These are phyloP conservation scores for Oehlia diaphana DNA, from an alignment of 192 early-diverging fungal genomes.

Conservation along the genomic window DNA sequence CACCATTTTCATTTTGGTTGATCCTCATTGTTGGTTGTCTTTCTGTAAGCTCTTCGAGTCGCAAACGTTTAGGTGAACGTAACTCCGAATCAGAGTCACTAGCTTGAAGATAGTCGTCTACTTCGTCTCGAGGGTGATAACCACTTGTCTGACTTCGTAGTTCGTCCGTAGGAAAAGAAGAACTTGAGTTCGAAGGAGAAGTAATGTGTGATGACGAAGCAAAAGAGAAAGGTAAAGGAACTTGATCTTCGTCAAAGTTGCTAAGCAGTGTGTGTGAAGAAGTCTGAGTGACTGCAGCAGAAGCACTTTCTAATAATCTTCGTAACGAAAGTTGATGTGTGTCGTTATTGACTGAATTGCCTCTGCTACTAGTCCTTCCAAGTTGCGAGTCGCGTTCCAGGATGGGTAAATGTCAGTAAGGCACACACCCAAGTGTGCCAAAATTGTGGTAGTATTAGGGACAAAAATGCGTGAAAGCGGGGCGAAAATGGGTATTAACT, in stretches of 20 bases:
- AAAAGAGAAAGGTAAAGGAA: constrained; percentile 10
- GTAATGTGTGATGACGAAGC: constrained; percentile 12
- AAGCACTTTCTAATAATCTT: constrained; percentile 17
- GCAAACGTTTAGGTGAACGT: constrained; percentile 24
- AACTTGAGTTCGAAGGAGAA: constrained; percentile 27
- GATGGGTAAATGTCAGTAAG: constrained; percentile 26
- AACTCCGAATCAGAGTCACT: constrained; percentile 29
- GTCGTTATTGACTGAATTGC: constrained; percentile 28
- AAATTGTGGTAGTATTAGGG: neutral
- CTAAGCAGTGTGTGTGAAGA: constrained; percentile 14
- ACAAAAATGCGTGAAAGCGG: neutral
- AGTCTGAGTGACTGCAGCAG: constrained; percentile 23
- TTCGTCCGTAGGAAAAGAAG: constrained; percentile 27
- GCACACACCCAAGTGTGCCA: constrained; percentile 33
- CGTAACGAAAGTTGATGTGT: constrained; percentile 16
- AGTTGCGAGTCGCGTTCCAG: constrained; percentile 35
- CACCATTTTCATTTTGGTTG: constrained; percentile 21
- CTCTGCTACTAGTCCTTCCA: constrained; percentile 31
- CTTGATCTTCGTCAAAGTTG: constrained; percentile 15
- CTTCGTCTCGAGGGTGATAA: constrained; percentile 25
- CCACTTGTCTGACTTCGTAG: constrained; percentile 12
- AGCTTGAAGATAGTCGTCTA: constrained; percentile 13
- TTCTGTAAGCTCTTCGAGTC: constrained; percentile 25
- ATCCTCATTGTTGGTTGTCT: constrained; percentile 23
- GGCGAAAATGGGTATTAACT: neutral